phyloP scores from a whole-genome alignment of 306 rosid species.

The Casuarina cunninghamiana region DNA sequence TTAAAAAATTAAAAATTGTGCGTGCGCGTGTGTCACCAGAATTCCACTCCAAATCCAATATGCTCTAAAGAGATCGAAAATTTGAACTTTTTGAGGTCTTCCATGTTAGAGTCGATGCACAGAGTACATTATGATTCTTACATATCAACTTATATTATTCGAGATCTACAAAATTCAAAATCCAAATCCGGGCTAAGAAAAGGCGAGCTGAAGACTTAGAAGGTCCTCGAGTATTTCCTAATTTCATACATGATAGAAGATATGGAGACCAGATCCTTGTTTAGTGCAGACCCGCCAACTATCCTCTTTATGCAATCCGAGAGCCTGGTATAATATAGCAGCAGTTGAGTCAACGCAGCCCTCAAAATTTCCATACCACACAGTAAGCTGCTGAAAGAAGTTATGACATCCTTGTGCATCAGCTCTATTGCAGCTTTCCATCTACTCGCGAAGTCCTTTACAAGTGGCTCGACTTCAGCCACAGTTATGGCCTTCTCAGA shows the following conservation, averaged over 20 bases:
- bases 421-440: slow-evolving; percentile 97
- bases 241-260: slow-evolving; percentile 93
- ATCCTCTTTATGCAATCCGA: slow-evolving; percentile 87
- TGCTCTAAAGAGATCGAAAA: background rate
- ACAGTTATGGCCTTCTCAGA: slow-evolving; percentile 66
- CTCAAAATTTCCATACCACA: slow-evolving; percentile 92
- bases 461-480: slow-evolving; percentile 87
- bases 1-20: background rate
- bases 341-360: slow-evolving; percentile 87
- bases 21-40: background rate
- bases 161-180: background rate
- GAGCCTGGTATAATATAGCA: slow-evolving; percentile 92
- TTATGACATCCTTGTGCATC: slow-evolving; percentile 98
- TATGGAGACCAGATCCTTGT: slow-evolving; percentile 90
- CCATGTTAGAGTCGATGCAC: background rate
- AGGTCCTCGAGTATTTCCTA: slow-evolving; percentile 92
- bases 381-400: slow-evolving; percentile 96
- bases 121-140: background rate
- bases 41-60: background rate
- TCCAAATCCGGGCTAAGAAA: background rate
- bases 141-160: background rate
- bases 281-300: slow-evolving; percentile 71
- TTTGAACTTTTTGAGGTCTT: background rate
- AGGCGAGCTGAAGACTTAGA: slow-evolving; percentile 44
- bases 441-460: slow-evolving; percentile 91